Evolutionary conservation across 768 basidiomycete genomes (phyloP), one percentile per base, ranked within the genome.

Genomic region (Leccinum subgranulosum): DNA sequence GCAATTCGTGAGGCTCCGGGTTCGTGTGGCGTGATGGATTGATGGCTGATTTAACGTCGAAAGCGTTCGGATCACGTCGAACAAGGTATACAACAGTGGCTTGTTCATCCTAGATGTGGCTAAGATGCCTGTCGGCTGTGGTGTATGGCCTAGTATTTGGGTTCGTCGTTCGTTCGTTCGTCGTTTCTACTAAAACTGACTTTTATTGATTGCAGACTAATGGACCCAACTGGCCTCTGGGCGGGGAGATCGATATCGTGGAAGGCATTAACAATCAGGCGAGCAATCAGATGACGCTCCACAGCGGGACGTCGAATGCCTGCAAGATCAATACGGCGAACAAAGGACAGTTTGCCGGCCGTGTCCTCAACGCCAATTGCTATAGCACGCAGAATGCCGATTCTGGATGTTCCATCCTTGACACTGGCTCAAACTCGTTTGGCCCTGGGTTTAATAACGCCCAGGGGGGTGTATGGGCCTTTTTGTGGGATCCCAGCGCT

Each of bases 51-150:
- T 4, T 19, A 3, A 47, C 15, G 10, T 51, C 10, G 48, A 10
- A 51, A 88, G 87, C 9, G 79, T 91, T 53, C 86, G 89, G 34
- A 88, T 92, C 60, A 78, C 74, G 55, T 79, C 85, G 34, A 77
- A 81, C 66, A 83, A 84, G 64, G 67, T 64, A 4, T 91, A 84
- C 68, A 81, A 68, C 46, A 68, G 74, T 3, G 90, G 89, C 5
- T 76, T 91, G 14, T 88, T 92, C 75, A 84, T 92, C 63, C 78
- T 89, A 27, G 89, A 91, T 64, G 80, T 88, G 54, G 76, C 60
- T 45, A 72, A 79, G 9, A 87, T 89, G 85, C 88, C 89, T 10
- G 77, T 81, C 45, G 90, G 90, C 0, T 89, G 86, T 68, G 77
- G 81, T 51, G 70, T 74, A 17, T 83, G 82, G 79, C 85, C 73